A percentile compares a stretch with the other conserved stretches of the same genome.
Conservation (phyloP, 352 stramenopile species). For the Globisporangium echinulatum region DNA sequence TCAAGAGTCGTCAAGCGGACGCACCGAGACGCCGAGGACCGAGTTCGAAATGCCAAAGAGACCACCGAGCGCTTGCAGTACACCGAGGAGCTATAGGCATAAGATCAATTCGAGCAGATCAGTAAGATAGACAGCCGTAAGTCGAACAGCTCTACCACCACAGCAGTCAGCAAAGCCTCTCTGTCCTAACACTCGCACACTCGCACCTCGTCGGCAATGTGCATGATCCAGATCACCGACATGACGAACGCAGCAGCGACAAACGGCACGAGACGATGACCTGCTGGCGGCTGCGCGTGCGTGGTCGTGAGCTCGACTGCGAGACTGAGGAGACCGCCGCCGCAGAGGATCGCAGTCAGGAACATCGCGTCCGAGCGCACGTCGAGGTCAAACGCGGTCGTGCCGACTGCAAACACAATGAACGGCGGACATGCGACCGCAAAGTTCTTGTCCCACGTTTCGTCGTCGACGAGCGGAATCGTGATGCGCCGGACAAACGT, state of each 20-base stretch:
- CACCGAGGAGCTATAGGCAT: slow-evolving; percentile 32
- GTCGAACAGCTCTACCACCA: too few species aligned
- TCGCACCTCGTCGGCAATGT: slow-evolving; percentile 65
- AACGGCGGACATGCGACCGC: slow-evolving; percentile 57
- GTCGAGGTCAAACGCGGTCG: slow-evolving; percentile 43
- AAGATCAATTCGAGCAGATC: too few species aligned
- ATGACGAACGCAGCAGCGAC: slow-evolving; percentile 75
- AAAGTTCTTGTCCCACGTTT: slow-evolving; percentile 78
- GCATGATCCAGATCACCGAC: slow-evolving; percentile 86
- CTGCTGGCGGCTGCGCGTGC: slow-evolving; percentile 37
- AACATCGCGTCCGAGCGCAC: slow-evolving; percentile 39
- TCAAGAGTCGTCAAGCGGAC: slow-evolving; percentile 9
- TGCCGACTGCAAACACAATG: slow-evolving; percentile 48
- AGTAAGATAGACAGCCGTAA: too few species aligned
- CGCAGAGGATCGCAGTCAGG: slow-evolving; percentile 27
- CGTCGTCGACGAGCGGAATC: slow-evolving; percentile 73
- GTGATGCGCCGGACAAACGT: slow-evolving; percentile 65
- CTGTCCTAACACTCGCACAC: too few species aligned
- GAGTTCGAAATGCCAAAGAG: slow-evolving; percentile 75
- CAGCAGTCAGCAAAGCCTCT: too few species aligned
- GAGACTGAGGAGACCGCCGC: slow-evolving; percentile 34
- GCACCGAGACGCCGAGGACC: slow-evolving; percentile 70
- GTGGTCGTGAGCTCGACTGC: slow-evolving; percentile 43
- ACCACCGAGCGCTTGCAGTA: slow-evolving; percentile 65
- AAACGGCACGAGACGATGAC: slow-evolving; percentile 42